Evolutionary conservation across 2,329 filamentous ascomycete species (phyloP).

Genomic region (Claviceps purpurea): DNA sequence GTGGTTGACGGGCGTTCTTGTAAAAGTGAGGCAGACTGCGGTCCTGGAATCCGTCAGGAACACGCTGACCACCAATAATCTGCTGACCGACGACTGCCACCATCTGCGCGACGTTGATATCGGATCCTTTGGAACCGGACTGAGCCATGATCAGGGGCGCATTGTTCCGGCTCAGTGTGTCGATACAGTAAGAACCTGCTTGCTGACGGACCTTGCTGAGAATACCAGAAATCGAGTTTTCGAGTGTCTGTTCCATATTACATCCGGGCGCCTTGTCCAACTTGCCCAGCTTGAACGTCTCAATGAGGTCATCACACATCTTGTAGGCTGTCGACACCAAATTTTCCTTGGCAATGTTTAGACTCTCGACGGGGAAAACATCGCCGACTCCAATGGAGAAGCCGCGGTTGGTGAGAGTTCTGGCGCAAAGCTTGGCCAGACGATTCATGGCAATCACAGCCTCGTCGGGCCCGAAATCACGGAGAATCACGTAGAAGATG

Average conservation of each 20-base stretch:
- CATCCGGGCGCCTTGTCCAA: constrained; percentile 80
- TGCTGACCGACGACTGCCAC: constrained; percentile 94
- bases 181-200: constrained; percentile 82
- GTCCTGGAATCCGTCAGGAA: constrained; percentile 92
- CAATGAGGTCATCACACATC: constrained; percentile 72
- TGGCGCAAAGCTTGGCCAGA: constrained; percentile 76
- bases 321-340: constrained; percentile 69
- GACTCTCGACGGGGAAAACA: constrained; percentile 65
- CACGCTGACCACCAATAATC: constrained; percentile 87
- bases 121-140: constrained; percentile 90
- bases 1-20: constrained; percentile 83
- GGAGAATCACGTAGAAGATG: constrained; percentile 89
- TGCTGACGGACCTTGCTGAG: constrained; percentile 83
- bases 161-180: constrained; percentile 80
- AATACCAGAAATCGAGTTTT: constrained; percentile 81
- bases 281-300: constrained; percentile 64
- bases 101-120: constrained; percentile 99
- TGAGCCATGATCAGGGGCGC: constrained; percentile 93
- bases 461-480: constrained; percentile 84
- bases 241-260: constrained; percentile 81
- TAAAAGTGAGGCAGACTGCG: constrained; percentile 89
- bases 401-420: constrained; percentile 77
- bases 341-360: constrained; percentile 59
- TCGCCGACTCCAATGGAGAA: constrained; percentile 96
- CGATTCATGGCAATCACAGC: constrained; percentile 90